Percentiles rank a stretch among this genome's conserved stretches.
Evolutionary conservation across 2,329 filamentous ascomycete genomes (phyloP).

Genomic region (Triangularia verruculosa): DNA sequence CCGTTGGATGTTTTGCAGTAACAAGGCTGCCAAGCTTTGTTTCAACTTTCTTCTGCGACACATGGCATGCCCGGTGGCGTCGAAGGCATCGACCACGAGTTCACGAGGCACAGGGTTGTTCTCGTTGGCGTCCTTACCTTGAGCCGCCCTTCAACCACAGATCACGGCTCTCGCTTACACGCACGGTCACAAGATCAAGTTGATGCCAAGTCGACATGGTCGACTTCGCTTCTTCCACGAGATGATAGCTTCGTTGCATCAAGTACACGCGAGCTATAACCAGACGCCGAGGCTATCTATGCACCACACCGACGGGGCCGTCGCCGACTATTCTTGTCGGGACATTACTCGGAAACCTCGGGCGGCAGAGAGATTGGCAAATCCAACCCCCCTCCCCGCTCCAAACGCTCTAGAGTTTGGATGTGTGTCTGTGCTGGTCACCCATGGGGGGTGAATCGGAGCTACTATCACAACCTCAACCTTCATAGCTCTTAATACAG

Average conservation of each 20-base stretch:
- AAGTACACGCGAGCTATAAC: neutral
- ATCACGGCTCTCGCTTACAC: neutral
- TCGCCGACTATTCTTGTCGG: neutral
- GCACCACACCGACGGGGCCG: too few species aligned
- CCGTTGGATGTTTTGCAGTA: neutral
- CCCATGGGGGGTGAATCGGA: too few species aligned
- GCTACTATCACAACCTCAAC: too few species aligned
- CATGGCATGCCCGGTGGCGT: neutral
- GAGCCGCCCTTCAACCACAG: neutral
- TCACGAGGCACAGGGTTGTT: neutral
- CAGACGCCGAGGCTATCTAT: neutral
- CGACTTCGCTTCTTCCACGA: neutral
- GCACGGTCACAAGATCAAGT: neutral
- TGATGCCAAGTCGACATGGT: neutral
- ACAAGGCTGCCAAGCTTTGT: conserved; percentile 1
- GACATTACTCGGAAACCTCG: neutral
- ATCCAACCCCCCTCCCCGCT: neutral
- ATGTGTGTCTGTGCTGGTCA: conserved; percentile 6
- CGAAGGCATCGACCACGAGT: conserved; percentile 5
- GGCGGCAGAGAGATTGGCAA: conserved; percentile 5
- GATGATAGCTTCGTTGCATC: neutral
- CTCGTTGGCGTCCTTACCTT: neutral
- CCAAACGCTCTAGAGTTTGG: conserved; percentile 7
- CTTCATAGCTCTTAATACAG: neutral
- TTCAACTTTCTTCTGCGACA: neutral